Evolutionary conservation across 2,329 filamentous ascomycete species (phyloP).

Genomic region (Aspergillus tanneri): DNA sequence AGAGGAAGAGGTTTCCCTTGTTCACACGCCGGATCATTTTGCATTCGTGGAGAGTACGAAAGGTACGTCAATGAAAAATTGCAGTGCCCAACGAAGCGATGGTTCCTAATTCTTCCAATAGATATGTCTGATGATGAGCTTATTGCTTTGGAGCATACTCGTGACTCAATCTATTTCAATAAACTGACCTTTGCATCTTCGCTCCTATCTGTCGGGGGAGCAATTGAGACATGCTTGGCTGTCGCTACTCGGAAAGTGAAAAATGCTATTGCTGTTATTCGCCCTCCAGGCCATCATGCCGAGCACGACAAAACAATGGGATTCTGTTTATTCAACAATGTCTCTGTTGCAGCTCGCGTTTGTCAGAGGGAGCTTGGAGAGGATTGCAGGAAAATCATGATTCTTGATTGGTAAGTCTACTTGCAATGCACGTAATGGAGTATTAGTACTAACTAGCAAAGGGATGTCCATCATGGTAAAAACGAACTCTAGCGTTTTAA

Average conservation of each 20-base stretch:
- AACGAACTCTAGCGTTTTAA: not conserved
- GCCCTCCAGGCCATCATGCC: slow-evolving; percentile 92
- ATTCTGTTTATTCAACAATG: slow-evolving; percentile 98
- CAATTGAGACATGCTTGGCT: slow-evolving; percentile 93
- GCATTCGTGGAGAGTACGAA: slow-evolving; percentile 68
- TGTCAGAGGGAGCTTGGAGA: slow-evolving; percentile 81
- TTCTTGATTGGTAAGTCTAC: slow-evolving; percentile 83
- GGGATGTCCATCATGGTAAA: slow-evolving; percentile 66
- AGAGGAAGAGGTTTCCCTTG: slow-evolving; percentile 72
- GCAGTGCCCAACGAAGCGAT: slow-evolving; percentile 13
- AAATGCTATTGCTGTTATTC: slow-evolving; percentile 92
- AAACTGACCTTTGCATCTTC: slow-evolving; percentile 78
- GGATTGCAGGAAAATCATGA: slow-evolving; percentile 80
- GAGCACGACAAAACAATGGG: slow-evolving; percentile 84
- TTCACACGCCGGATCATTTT: slow-evolving; percentile 76
- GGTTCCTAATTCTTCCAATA: slow-evolving; percentile 30
- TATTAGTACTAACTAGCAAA: slow-evolving; percentile 29
- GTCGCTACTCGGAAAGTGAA: slow-evolving; percentile 81
- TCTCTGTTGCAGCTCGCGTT: slow-evolving; percentile 84
- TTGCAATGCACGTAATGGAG: not conserved
- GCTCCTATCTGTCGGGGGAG: slow-evolving; percentile 81
- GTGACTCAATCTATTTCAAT: slow-evolving; percentile 81
- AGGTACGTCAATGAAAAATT: slow-evolving; percentile 26
- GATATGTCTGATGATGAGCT: slow-evolving; percentile 60
- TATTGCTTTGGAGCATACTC: slow-evolving; percentile 64